These are phyloP conservation scores for Prunella vulgaris DNA, from an alignment of 257 asterid species.

Conservation along the genomic window DNA sequence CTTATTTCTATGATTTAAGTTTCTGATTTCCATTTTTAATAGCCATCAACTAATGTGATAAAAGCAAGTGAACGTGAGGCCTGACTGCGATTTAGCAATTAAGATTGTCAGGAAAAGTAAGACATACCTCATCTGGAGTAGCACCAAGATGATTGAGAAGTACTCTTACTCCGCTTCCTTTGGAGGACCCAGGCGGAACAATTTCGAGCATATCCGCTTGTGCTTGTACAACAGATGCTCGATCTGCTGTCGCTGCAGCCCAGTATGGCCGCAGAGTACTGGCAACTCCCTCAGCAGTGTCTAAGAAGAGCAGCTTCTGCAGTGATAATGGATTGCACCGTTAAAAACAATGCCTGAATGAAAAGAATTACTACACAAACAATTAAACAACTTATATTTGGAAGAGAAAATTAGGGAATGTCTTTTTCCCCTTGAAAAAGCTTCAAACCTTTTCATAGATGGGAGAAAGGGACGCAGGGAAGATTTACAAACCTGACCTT, in stretches of 20 bases:
- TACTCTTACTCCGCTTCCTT: slow-evolving; percentile 77
- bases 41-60: neutral
- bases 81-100: neutral
- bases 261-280: slow-evolving; percentile 77
- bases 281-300: slow-evolving; percentile 76
- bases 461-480: neutral
- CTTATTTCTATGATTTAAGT: neutral
- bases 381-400: neutral
- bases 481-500: neutral
- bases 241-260: slow-evolving; percentile 68
- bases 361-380: neutral
- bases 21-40: neutral
- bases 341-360: slow-evolving; percentile 13
- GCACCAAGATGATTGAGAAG: slow-evolving; percentile 92
- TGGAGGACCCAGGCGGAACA: slow-evolving; percentile 87
- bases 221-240: slow-evolving; percentile 94
- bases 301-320: slow-evolving; percentile 89
- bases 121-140: slow-evolving; percentile 74
- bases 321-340: slow-evolving; percentile 14
- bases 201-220: slow-evolving; percentile 89
- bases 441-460: neutral
- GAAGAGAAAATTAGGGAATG: neutral
- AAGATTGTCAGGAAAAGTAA: slow-evolving; percentile 8
- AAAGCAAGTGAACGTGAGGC: neutral
- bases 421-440: neutral